Evolutionary conservation across 139 green algal genomes (phyloP).

Genomic region (Chlamydomonas sp.): DNA sequence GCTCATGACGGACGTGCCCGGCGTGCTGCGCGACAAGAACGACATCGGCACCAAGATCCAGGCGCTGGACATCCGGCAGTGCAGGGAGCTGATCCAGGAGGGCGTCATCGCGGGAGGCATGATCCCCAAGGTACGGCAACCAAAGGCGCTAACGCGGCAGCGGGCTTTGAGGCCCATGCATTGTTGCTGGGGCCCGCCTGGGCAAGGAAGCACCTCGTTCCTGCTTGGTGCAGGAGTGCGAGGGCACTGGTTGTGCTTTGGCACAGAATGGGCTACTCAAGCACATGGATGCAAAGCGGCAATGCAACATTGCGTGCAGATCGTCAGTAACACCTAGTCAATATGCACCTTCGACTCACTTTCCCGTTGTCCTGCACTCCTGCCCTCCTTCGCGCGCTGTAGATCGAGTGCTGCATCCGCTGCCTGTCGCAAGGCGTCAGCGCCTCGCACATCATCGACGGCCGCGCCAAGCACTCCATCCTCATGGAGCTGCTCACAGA

Average conservation of each 20-base stretch:
- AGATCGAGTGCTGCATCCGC: conserved; percentile 96
- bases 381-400: not conserved
- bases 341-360: not conserved
- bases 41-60: conserved; percentile 84
- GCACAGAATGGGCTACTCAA: not conserved
- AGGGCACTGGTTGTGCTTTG: not conserved
- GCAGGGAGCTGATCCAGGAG: conserved; percentile 84
- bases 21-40: conserved; percentile 92
- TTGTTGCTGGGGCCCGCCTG: not conserved
- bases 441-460: conserved; percentile 99
- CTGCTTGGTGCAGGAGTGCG: not conserved
- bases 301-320: no score
- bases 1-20: conserved; percentile 98
- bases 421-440: conserved; percentile 92
- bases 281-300: no score
- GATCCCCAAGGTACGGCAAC: conserved; percentile 89
- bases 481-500: conserved; percentile 98
- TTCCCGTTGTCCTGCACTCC: not conserved
- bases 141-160: no score
- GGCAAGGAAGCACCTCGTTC: not conserved
- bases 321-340: not conserved
- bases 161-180: not conserved
- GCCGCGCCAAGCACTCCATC: conserved; percentile 91
- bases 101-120: conserved; percentile 96
- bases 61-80: conserved; percentile 78